These are phyloP conservation scores for Xylaria sp. DNA, from an alignment of 495 filamentous ascomycete genomes.

Conservation along the genomic window DNA sequence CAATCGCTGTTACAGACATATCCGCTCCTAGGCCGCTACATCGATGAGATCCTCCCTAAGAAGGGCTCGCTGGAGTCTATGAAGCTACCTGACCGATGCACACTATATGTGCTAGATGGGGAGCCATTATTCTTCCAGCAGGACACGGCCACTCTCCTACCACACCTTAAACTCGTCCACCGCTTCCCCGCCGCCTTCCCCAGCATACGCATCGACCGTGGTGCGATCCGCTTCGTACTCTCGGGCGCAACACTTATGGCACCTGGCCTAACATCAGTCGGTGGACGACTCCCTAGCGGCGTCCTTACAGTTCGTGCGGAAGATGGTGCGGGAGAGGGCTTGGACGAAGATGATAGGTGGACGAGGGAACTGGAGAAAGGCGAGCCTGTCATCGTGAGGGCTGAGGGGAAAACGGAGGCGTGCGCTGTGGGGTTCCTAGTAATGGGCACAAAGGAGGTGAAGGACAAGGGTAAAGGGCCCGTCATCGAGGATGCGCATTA, in stretches of 20 bases:
- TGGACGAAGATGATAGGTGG: slow-evolving; percentile 57
- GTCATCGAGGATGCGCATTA: slow-evolving; percentile 93
- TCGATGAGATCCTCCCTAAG: slow-evolving; percentile 95
- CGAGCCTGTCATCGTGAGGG: slow-evolving; percentile 82
- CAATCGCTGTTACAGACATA: slow-evolving; percentile 81
- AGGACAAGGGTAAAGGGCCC: slow-evolving; percentile 88
- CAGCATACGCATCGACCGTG: slow-evolving; percentile 80
- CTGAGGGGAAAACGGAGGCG: slow-evolving; percentile 92
- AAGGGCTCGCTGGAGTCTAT: slow-evolving; percentile 90
- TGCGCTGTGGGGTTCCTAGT: slow-evolving; percentile 87
- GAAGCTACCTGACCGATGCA: slow-evolving; percentile 89
- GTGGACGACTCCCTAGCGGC: slow-evolving; percentile 74
- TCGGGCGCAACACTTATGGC: slow-evolving; percentile 94
- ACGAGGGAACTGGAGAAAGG: slow-evolving; percentile 72
- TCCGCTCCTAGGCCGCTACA: slow-evolving; percentile 83
- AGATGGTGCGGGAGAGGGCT: slow-evolving; percentile 51
- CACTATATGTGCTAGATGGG: slow-evolving; percentile 80
- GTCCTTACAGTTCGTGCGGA: slow-evolving; percentile 47
- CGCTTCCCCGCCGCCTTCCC: slow-evolving; percentile 71
- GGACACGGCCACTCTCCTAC: slow-evolving; percentile 73
- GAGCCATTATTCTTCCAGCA: slow-evolving; percentile 90
- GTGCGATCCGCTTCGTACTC: slow-evolving; percentile 95
- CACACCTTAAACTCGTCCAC: slow-evolving; percentile 81
- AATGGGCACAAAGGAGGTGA: slow-evolving; percentile 90
- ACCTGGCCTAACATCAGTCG: slow-evolving; percentile 82